phyloP scores from a whole-genome alignment of 805 yeast genomes.

The Saccharomycopsis olivae region DNA sequence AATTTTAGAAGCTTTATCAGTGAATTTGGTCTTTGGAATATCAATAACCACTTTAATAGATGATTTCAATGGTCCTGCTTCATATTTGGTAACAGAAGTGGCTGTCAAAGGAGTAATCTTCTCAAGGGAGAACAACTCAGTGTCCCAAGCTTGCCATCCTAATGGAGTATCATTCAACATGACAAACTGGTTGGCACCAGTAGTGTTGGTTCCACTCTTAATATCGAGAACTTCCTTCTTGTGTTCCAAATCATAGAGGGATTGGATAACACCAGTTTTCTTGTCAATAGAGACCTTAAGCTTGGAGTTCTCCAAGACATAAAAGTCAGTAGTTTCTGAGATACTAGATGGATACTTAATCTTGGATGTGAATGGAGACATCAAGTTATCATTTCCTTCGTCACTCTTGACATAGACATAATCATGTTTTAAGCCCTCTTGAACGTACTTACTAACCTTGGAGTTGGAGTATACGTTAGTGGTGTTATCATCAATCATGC shows the following conservation, averaged over 20 bases:
- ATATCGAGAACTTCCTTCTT: slow-evolving; percentile 55
- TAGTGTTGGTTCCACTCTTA: slow-evolving; percentile 39
- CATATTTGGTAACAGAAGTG: slow-evolving; percentile 30
- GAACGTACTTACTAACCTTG: slow-evolving; percentile 12
- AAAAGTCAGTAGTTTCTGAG: slow-evolving; percentile 30
- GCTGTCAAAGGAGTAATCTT: slow-evolving; percentile 37
- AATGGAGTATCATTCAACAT: slow-evolving; percentile 85
- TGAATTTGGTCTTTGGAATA: slow-evolving; percentile 43
- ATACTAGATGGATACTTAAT: slow-evolving; percentile 42
- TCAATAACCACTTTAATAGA: slow-evolving; percentile 52
- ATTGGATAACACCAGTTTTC: slow-evolving; percentile 49
- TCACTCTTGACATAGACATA: slow-evolving; percentile 18
- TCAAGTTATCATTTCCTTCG: slow-evolving; percentile 3
- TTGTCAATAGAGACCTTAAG: slow-evolving; percentile 44
- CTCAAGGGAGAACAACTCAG: slow-evolving; percentile 79
- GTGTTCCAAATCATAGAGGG: slow-evolving; percentile 49
- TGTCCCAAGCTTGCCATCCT: slow-evolving; percentile 95
- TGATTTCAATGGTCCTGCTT: slow-evolving; percentile 48
- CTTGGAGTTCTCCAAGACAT: slow-evolving; percentile 48
- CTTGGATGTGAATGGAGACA: slow-evolving; percentile 15
- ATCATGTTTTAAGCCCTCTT: slow-evolving; percentile 19
- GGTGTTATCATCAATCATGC: neutral
- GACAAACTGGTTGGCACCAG: slow-evolving; percentile 73
- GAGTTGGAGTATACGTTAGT: slow-evolving; percentile 1
- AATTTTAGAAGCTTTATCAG: slow-evolving; percentile 25